phyloP scores from a whole-genome alignment of 352 stramenopile genomes.

The Pythium rhizo-oryzae region DNA sequence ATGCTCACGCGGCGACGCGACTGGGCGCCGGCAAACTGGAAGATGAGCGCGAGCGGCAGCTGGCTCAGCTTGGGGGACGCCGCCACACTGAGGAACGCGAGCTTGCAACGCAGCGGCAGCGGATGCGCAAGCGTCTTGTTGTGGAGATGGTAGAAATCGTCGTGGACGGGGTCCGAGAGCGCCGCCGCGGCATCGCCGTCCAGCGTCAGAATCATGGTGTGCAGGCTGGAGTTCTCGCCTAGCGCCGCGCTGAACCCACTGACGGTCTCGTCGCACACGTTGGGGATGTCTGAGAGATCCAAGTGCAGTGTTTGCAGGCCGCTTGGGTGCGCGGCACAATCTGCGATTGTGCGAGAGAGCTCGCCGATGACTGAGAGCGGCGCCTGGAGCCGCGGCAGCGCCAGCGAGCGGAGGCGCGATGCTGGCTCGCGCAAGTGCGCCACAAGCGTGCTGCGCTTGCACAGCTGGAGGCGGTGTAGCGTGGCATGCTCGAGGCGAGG shows the following conservation, averaged over 20 bases:
- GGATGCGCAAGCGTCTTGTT: constrained; percentile 9
- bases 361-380: not conserved
- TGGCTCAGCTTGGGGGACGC: constrained; percentile 2
- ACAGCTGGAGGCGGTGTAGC: constrained; percentile 7
- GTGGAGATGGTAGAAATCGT: constrained; percentile 20
- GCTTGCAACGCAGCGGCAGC: not conserved
- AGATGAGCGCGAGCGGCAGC: constrained; percentile 9
- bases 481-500: constrained; percentile 2
- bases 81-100: constrained; percentile 17
- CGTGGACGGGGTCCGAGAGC: constrained; percentile 14
- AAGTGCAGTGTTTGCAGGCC: constrained; percentile 10
- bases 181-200: constrained; percentile 16
- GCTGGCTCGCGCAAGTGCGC: not conserved
- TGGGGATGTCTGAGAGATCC: constrained; percentile 13
- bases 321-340: not conserved
- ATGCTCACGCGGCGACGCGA: constrained; percentile 10
- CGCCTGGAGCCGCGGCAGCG: constrained; percentile 5
- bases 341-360: not conserved
- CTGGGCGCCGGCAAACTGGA: constrained; percentile 4
- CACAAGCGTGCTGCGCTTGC: constrained; percentile 2
- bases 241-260: constrained; percentile 3
- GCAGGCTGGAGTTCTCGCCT: constrained; percentile 3
- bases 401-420: not conserved
- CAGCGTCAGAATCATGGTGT: constrained; percentile 10
- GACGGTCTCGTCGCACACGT: constrained; percentile 8